These are phyloP conservation scores for Nicotiana tomentosiformis DNA, from an alignment of 257 asterid genomes.

Conservation along the genomic window DNA sequence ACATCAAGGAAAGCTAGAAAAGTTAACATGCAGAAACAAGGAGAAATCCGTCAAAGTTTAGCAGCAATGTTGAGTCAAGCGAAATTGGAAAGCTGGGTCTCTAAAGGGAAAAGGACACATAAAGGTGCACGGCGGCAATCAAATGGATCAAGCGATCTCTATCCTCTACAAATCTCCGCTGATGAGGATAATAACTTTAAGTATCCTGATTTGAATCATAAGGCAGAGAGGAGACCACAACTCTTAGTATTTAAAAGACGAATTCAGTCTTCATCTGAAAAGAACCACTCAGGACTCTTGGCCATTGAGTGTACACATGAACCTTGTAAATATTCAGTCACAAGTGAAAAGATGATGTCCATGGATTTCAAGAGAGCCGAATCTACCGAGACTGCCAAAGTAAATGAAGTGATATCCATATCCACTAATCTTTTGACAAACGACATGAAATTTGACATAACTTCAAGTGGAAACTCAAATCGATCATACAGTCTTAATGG, in stretches of 20 bases:
- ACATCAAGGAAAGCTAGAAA: slow-evolving; percentile 23
- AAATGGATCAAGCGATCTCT: slow-evolving; percentile 22
- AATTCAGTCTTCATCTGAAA: slow-evolving; percentile 20
- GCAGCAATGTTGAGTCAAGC: slow-evolving; percentile 12
- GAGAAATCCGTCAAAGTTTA: slow-evolving; percentile 12
- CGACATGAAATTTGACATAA: slow-evolving; percentile 18
- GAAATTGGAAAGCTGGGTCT: slow-evolving; percentile 38
- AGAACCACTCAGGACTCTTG: slow-evolving; percentile 20
- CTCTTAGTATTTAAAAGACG: slow-evolving; percentile 31
- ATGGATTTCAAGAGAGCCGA: slow-evolving; percentile 19
- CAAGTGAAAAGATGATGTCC: slow-evolving; percentile 10
- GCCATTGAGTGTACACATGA: slow-evolving; percentile 7
- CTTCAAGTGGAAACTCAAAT: slow-evolving; percentile 17
- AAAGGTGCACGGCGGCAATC: slow-evolving; percentile 16
- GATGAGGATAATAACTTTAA: slow-evolving; percentile 25
- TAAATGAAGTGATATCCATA: slow-evolving; percentile 16
- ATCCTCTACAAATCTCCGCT: slow-evolving; percentile 11
- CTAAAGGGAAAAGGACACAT: slow-evolving; percentile 52
- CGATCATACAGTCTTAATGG: slow-evolving; percentile 21
- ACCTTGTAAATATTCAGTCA: slow-evolving; percentile 17
- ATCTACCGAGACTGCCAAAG: slow-evolving; percentile 18
- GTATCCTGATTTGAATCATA: slow-evolving; percentile 19
- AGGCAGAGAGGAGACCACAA: slow-evolving; percentile 18
- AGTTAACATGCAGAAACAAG: slow-evolving; percentile 14
- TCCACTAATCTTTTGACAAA: slow-evolving; percentile 18